Conservation (phyloP, 768 basidiomycete species). For the Rhizopogon vulgaris region DNA sequence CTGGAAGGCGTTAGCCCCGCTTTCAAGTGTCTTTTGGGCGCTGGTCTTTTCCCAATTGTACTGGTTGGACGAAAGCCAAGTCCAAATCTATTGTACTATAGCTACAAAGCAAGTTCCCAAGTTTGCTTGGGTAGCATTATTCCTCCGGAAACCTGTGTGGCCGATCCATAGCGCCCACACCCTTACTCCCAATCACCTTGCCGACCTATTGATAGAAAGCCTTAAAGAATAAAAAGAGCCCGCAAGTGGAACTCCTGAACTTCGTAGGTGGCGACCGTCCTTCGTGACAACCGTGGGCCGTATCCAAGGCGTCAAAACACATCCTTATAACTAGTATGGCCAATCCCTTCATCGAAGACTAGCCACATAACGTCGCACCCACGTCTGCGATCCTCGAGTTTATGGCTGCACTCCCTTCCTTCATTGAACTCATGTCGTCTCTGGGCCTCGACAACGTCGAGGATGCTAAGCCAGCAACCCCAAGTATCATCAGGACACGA, state of each 20-base stretch:
- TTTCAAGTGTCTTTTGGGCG: too few relatives aligned
- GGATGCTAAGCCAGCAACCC: slow-evolving; percentile 23
- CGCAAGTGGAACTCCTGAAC: slow-evolving; percentile 17
- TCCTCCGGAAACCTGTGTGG: neutral
- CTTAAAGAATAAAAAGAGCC: slow-evolving; percentile 14
- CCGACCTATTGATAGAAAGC: slow-evolving; percentile 45
- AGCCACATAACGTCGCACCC: slow-evolving; percentile 12
- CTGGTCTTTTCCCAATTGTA: too few relatives aligned
- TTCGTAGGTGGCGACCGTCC: slow-evolving; percentile 25
- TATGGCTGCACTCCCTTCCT: slow-evolving; percentile 78
- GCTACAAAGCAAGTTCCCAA: neutral
- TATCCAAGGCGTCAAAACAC: slow-evolving; percentile 23
- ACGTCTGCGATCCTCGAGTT: slow-evolving; percentile 25
- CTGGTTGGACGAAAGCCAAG: too few relatives aligned
- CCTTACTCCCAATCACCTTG: slow-evolving; percentile 44
- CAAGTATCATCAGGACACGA: slow-evolving; percentile 19
- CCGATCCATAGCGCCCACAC: neutral
- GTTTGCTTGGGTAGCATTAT: neutral
- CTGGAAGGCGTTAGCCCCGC: neutral
- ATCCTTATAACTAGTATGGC: slow-evolving; percentile 21
- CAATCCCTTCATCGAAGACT: slow-evolving; percentile 13
- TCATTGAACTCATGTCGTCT: slow-evolving; percentile 82
- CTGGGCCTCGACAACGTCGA: slow-evolving; percentile 59
- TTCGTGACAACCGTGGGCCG: slow-evolving; percentile 31
- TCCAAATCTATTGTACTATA: neutral